Evolutionary conservation across 441 rosid genomes (phyloP), one percentile per base, ranked within the genome.

Genomic region (Gossypium schwendimanii): DNA sequence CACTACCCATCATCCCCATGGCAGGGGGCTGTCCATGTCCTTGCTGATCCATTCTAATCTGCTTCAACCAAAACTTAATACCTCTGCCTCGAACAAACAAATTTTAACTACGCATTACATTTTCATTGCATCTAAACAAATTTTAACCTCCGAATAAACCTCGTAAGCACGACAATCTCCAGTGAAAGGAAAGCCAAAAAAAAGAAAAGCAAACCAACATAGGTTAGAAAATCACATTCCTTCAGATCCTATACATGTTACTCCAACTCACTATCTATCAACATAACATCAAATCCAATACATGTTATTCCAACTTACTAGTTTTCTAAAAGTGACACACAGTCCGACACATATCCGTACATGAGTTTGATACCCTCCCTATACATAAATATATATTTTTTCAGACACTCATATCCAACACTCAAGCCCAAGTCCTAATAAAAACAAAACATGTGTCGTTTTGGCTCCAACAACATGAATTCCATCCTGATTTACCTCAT

Each of bases 41-140:
- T 84, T 87, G 96, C 75, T 85, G 94, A 72, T 89, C 97, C 97
- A 90, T 93, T 77, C 69, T 79, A 73, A 79, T 75, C 57, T 69
- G 66, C 71, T 52, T 58, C 31, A 76, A 39, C 36, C 67, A 62
- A 61, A 75, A 77, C 14, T 41, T 70, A 60, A 60, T 45, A 72
- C 45, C 49, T 75, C 71, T 55, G 70, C 61, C 64, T 68, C 70
- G 18, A 31, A 61, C 9, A 11, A 53, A 69, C 31, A 53, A 44
- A 71, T 55, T 58, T 39, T 14, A 28, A n/a, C 39, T 4, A 28
- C 3, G 24, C 59, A 52, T 69, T 49, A 50, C 12, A 52, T 59
- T 59, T 18, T 69, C 23, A 52, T 3, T 12, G 20, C 18, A 69
- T 33, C 61, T 59, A 59, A 24, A 59, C 41, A 59, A 21, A 21